Percentiles rank a stretch among this genome's conserved stretches.
These are phyloP conservation scores for Bisporella sp. DNA, from an alignment of 2,329 filamentous ascomycete species.

Conservation along the genomic window DNA sequence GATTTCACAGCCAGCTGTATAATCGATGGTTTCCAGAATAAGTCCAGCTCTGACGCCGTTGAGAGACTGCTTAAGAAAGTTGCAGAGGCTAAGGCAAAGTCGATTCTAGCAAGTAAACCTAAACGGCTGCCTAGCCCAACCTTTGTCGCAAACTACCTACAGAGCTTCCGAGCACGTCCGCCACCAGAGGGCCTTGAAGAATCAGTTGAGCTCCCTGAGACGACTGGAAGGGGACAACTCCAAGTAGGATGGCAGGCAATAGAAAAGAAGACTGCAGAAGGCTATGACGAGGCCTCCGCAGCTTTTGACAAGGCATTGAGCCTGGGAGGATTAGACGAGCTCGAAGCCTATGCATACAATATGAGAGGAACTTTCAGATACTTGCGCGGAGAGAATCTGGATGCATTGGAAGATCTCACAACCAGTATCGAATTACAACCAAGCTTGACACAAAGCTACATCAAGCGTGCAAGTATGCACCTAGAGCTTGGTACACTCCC, in stretches of 20 bases:
- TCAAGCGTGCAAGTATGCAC: conserved; percentile 98
- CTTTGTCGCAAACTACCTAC: conserved; percentile 97
- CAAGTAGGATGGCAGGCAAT: conserved; percentile 76
- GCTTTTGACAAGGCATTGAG: conserved; percentile 87
- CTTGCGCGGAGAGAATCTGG: conserved; percentile 77
- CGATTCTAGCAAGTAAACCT: conserved; percentile 70
- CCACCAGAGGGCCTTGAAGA: conserved; percentile 79
- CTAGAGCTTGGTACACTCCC: conserved; percentile 68
- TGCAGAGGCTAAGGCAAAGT: conserved; percentile 87
- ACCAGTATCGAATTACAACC: conserved; percentile 90
- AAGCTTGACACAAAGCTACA: conserved; percentile 87
- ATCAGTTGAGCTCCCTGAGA: conserved; percentile 66
- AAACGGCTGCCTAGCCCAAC: conserved; percentile 91
- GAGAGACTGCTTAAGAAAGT: conserved; percentile 95
- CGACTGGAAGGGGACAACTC: conserved; percentile 77
- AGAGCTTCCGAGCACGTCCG: conserved; percentile 86
- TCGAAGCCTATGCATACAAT: conserved; percentile 91
- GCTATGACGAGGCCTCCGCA: conserved; percentile 80
- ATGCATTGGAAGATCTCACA: conserved; percentile 78
- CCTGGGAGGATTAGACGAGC: conserved; percentile 68
- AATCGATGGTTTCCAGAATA: conserved; percentile 94
- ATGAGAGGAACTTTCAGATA: conserved; percentile 95
- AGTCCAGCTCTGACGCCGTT: conserved; percentile 79
- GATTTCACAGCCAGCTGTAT: conserved; percentile 99
- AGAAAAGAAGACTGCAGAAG: conserved; percentile 79